Percentiles rank a stretch among this genome's conserved stretches.
These are phyloP conservation scores for Amesomyces nigricolor DNA, from an alignment of 2,329 filamentous ascomycete species.

Conservation along the genomic window DNA sequence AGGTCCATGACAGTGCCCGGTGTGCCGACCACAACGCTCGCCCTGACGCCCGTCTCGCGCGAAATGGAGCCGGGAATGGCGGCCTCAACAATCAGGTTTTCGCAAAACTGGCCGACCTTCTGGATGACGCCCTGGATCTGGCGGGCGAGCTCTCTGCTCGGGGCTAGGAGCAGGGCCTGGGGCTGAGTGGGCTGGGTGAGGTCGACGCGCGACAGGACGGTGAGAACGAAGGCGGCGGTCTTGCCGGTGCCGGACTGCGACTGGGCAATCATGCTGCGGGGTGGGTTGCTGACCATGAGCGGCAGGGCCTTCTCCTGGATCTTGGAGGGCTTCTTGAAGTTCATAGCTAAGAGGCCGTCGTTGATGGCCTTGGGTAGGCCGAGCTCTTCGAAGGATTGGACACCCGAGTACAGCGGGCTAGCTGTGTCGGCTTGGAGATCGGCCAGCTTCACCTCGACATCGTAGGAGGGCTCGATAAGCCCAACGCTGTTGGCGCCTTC, in stretches of 20 bases:
- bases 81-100: constrained; percentile 67
- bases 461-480: constrained; percentile 68
- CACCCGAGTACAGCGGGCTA: constrained; percentile 74
- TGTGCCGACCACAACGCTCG: constrained; percentile 83
- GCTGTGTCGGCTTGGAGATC: constrained; percentile 82
- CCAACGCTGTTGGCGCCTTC: constrained; percentile 35
- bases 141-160: constrained; percentile 87
- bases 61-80: constrained; percentile 75
- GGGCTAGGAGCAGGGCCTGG: constrained; percentile 84
- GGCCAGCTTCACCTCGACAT: constrained; percentile 88
- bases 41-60: constrained; percentile 62
- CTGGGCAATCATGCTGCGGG: constrained; percentile 91
- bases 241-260: constrained; percentile 99
- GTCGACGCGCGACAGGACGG: constrained; percentile 82
- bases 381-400: constrained; percentile 76
- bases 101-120: constrained; percentile 78
- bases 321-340: constrained; percentile 93
- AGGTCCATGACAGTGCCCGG: constrained; percentile 89
- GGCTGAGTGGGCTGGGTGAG: constrained; percentile 61
- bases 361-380: constrained; percentile 63
- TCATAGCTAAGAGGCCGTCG: constrained; percentile 71
- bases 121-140: constrained; percentile 86
- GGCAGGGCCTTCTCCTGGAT: constrained; percentile 94
- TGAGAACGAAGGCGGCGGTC: constrained; percentile 92
- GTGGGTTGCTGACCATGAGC: constrained; percentile 79